Conservation (phyloP, 371 early-diverging fungal genomes). For the Pancytospora epiphaga region DNA sequence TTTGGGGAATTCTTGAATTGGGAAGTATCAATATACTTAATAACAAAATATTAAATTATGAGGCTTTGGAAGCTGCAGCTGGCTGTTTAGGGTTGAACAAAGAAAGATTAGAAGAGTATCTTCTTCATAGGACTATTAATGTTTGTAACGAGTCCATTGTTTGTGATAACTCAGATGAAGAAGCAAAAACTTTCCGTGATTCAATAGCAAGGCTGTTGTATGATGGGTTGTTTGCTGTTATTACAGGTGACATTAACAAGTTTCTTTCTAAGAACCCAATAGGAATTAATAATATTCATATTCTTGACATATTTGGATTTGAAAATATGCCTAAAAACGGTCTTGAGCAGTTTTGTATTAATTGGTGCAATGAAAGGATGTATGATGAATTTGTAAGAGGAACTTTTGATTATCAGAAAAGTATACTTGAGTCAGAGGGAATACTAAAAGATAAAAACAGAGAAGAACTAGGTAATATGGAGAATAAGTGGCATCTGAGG, state of each 20-base stretch:
- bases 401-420: slow-evolving; percentile 78
- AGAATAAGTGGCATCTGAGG: background rate
- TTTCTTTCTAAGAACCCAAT: slow-evolving; percentile 3
- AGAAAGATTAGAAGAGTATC: slow-evolving; percentile 33
- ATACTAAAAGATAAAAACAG: slow-evolving; percentile 10
- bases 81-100: slow-evolving; percentile 15
- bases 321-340: slow-evolving; percentile 62
- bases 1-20: slow-evolving; percentile 51
- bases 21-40: slow-evolving; percentile 38
- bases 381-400: slow-evolving; percentile 70
- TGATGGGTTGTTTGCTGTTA: slow-evolving; percentile 46
- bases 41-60: slow-evolving; percentile 7
- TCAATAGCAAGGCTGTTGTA: slow-evolving; percentile 67
- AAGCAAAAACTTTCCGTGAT: slow-evolving; percentile 62
- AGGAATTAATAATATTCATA: slow-evolving; percentile 33
- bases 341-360: slow-evolving; percentile 63
- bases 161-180: slow-evolving; percentile 61
- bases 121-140: slow-evolving; percentile 55
- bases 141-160: slow-evolving; percentile 65
- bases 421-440: slow-evolving; percentile 65
- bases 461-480: background rate
- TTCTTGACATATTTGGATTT: slow-evolving; percentile 69
- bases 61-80: background rate
- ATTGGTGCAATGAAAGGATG: slow-evolving; percentile 66
- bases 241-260: slow-evolving; percentile 45